A percentile compares a stretch with the other conserved stretches of the same genome.
Evolutionary conservation across 768 basidiomycete species (phyloP).

Genomic region (Cyathus striatus): DNA sequence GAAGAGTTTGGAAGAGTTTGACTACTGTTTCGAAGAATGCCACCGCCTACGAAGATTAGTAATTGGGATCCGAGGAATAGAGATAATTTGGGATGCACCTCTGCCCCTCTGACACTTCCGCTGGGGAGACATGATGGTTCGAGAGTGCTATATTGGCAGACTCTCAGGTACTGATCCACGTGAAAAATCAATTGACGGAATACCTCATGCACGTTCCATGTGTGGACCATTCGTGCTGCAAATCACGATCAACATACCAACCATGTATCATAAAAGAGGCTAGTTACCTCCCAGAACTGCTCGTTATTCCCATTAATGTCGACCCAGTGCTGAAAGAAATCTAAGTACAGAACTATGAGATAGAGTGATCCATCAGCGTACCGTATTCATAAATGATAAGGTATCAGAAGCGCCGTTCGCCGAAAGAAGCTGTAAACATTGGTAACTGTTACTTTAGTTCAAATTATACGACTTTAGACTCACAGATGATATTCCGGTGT

Average conservation of each 20-base stretch:
- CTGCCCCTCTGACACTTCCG: slow-evolving; percentile 55
- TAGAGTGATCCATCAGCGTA: slow-evolving; percentile 7
- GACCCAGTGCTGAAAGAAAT: slow-evolving; percentile 47
- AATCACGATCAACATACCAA: too few relatives aligned
- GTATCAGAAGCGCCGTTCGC: slow-evolving; percentile 56
- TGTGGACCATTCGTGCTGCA: slow-evolving; percentile 68
- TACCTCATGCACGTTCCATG: slow-evolving; percentile 62
- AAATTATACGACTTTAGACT: too few relatives aligned
- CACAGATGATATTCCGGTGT: slow-evolving; percentile 26
- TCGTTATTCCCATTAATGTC: slow-evolving; percentile 55
- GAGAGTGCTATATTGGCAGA: slow-evolving; percentile 50
- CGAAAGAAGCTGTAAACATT: slow-evolving; percentile 51
- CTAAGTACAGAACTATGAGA: background rate
- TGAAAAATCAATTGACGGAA: too few relatives aligned
- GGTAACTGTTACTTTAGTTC: too few relatives aligned
- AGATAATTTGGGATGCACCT: slow-evolving; percentile 32
- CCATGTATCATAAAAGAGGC: background rate
- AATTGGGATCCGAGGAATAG: background rate
- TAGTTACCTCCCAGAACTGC: slow-evolving; percentile 62
- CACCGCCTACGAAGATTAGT: slow-evolving; percentile 42
- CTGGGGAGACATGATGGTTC: slow-evolving; percentile 51
- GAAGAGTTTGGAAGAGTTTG: slow-evolving; percentile 57
- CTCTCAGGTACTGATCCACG: too few relatives aligned
- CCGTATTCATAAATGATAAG: slow-evolving; percentile 51
- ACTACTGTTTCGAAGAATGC: slow-evolving; percentile 61